These are phyloP conservation scores for Aspergillus egyptiacus DNA, from an alignment of 495 filamentous ascomycete genomes.

Conservation along the genomic window DNA sequence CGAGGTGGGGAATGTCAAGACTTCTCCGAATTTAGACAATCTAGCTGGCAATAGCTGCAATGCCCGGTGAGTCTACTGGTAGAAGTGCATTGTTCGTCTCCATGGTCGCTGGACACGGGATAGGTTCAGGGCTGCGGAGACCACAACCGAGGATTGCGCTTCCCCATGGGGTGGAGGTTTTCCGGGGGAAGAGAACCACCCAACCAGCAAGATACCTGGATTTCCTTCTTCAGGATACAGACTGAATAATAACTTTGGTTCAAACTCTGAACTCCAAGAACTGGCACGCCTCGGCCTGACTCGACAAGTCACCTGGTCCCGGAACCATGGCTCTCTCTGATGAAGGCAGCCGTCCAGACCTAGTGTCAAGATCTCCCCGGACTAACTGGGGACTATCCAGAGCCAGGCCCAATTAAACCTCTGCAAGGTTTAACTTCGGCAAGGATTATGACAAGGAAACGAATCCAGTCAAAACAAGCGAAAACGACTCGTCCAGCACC, in stretches of 20 bases:
- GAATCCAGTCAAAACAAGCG: conserved; percentile 2
- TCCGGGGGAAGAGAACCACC: conserved; percentile 1
- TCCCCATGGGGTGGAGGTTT: conserved; percentile 11
- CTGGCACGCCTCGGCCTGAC: not conserved
- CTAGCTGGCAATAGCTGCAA: not conserved
- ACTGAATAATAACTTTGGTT: too few species aligned
- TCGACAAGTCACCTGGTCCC: not conserved
- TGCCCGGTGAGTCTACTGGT: too few species aligned
- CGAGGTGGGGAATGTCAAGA: not conserved
- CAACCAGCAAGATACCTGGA: not conserved
- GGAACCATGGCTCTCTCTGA: not conserved
- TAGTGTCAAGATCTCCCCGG: not conserved
- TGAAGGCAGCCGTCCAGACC: conserved; percentile 1
- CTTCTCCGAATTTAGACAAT: not conserved
- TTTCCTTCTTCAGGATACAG: not conserved
- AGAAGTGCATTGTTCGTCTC: too few species aligned
- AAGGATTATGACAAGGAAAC: not conserved
- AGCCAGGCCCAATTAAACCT: not conserved
- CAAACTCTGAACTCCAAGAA: not conserved
- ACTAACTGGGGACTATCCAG: not conserved
- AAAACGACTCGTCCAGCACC: not conserved
- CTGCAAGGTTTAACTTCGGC: not conserved
- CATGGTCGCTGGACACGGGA: too few species aligned
- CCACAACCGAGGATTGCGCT: not conserved
- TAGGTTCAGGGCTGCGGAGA: conserved; percentile 3